Evolutionary conservation across 1,284 basidiomycete species (phyloP).

Genomic region (Agaricales sp.): DNA sequence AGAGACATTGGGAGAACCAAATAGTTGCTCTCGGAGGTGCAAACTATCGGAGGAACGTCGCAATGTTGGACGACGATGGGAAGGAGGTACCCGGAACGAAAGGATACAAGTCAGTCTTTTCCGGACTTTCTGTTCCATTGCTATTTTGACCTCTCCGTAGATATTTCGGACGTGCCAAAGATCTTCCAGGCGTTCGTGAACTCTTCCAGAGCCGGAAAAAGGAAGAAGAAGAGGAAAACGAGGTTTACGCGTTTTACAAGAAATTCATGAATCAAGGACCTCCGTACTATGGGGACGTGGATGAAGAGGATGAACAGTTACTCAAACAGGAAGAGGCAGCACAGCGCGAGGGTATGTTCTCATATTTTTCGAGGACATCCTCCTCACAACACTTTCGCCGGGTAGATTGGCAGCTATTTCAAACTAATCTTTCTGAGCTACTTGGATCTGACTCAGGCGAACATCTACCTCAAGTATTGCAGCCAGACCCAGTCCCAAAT

Average conservation of each 20-base stretch:
- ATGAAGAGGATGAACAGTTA: slow-evolving; percentile 70
- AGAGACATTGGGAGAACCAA: slow-evolving; percentile 96
- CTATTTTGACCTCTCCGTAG: slow-evolving; percentile 31
- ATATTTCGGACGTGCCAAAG: slow-evolving; percentile 96
- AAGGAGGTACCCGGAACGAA: slow-evolving; percentile 95
- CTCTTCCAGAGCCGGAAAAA: slow-evolving; percentile 80
- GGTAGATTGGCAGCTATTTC: slow-evolving; percentile 68
- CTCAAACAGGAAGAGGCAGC: slow-evolving; percentile 62
- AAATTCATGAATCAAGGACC: slow-evolving; percentile 86
- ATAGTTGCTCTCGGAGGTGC: slow-evolving; percentile 93
- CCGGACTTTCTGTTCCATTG: not conserved
- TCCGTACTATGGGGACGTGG: slow-evolving; percentile 86
- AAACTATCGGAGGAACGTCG: slow-evolving; percentile 87
- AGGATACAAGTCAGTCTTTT: slow-evolving; percentile 79
- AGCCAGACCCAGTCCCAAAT: slow-evolving; percentile 20
- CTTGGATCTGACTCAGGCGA: slow-evolving; percentile 45
- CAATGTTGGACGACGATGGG: slow-evolving; percentile 89
- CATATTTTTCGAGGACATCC: not conserved
- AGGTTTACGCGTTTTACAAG: slow-evolving; percentile 70
- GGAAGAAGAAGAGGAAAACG: slow-evolving; percentile 79
- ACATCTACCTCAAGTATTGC: slow-evolving; percentile 42
- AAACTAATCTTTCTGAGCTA: slow-evolving; percentile 40
- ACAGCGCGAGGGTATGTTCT: slow-evolving; percentile 65
- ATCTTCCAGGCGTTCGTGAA: slow-evolving; percentile 92
- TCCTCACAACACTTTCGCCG: too few relatives aligned